Evolutionary conservation across 495 filamentous ascomycete genomes (phyloP), one percentile per base, ranked within the genome.

Genomic region (Aspergillus bridgeri): DNA sequence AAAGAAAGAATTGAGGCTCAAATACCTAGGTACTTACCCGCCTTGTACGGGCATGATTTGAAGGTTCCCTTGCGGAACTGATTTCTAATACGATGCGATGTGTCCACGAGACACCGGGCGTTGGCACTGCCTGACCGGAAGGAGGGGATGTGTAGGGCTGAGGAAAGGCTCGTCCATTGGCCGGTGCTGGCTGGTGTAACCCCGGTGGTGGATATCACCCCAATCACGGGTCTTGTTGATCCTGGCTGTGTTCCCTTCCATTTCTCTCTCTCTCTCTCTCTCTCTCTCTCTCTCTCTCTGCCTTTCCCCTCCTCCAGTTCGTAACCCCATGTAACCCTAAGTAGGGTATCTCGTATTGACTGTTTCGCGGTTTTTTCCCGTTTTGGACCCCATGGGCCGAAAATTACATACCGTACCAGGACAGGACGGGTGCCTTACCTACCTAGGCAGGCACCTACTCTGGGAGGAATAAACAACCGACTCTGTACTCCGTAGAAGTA

Each of bases 361-460:
- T 11, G 33, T 38, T 38, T 13, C 33, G 33, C 33, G 17, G 33
- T 38, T 38, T 15, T 38, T n/a, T n/a, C 33, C 33, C 33, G 33
- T 38, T n/a, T 38, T 38, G 33, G 33, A 13, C 33, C 33, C 33
- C 33, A 38, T 11, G 33, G 33, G 3, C 33, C 33, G 33, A 38
- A 38, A 38, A 13, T 38, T 38, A 38, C 33, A 42, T 38, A 57
- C 27, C 47, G 68, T 69, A 63, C 58, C 56, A 64, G 65, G 60
- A n/a, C n/a, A n/a, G n/a, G n/a, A n/a, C n/a, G n/a, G n/a, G n/a
- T n/a, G n/a, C n/a, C n/a, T n/a, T n/a, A n/a, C n/a, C n/a, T n/a
- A n/a, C n/a, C n/a, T n/a, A n/a, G n/a, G n/a, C n/a, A n/a, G n/a
- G n/a, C 50, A 64, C 51, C 25, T 27, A 4, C 25, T 27, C 7